Evolutionary conservation across 352 stramenopile species (phyloP).

Genomic region (Pythium scleroteichum): DNA sequence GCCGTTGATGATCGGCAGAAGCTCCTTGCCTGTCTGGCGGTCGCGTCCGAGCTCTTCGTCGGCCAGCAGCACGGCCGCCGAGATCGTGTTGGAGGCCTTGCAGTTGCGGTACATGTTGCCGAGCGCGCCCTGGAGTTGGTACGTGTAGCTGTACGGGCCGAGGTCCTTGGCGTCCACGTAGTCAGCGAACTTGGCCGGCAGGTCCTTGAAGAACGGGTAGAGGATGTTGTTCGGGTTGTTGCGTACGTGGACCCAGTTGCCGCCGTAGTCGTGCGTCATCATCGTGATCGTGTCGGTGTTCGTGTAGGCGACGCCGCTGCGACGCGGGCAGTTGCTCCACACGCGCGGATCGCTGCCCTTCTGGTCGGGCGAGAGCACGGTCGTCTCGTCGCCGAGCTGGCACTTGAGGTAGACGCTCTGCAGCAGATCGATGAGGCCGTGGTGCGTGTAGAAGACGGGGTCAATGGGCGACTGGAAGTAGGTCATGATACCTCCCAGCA

Average conservation of each 20-base stretch:
- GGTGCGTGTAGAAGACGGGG: constrained; percentile 31
- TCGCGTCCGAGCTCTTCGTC: neutral
- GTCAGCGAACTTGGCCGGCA: constrained; percentile 42
- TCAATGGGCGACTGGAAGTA: constrained; percentile 26
- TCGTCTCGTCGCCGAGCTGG: constrained; percentile 18
- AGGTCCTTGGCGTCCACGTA: constrained; percentile 56
- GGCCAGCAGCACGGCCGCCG: constrained; percentile 12
- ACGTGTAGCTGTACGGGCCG: constrained; percentile 61
- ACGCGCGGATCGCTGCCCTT: constrained; percentile 40
- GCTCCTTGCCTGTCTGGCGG: neutral
- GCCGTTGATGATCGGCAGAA: constrained; percentile 22
- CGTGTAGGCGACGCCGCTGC: constrained; percentile 24
- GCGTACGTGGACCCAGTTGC: constrained; percentile 37
- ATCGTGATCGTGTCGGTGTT: constrained; percentile 16
- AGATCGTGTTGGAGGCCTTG: constrained; percentile 34
- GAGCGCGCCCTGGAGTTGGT: constrained; percentile 45
- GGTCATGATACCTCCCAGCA: constrained; percentile 18
- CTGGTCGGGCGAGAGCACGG: constrained; percentile 20
- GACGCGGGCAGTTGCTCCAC: constrained; percentile 34
- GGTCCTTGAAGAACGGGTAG: constrained; percentile 67
- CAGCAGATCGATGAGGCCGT: constrained; percentile 25
- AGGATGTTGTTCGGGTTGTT: constrained; percentile 35
- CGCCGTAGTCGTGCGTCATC: constrained; percentile 3
- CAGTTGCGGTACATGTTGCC: constrained; percentile 58
- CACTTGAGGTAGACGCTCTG: constrained; percentile 33